Evolutionary conservation across 1,284 basidiomycete genomes (phyloP).

Genomic region (Phellinidium pouzarii): DNA sequence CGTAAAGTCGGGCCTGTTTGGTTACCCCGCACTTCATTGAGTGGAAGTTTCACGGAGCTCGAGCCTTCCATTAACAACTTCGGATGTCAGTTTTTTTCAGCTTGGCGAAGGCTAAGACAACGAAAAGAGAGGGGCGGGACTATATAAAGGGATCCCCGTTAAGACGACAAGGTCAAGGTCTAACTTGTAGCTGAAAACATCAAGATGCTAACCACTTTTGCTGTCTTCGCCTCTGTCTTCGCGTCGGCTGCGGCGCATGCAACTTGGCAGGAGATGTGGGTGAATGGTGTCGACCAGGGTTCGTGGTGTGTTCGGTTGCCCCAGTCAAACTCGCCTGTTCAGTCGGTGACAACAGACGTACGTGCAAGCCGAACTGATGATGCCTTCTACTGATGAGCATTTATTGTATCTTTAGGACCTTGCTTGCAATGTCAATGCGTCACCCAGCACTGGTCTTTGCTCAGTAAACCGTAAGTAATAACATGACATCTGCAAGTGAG

Average conservation of each 20-base stretch:
- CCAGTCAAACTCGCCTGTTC: conserved; percentile 41
- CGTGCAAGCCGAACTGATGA: conserved; percentile 17
- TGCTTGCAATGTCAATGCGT: conserved; percentile 38
- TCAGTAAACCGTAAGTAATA: conserved; percentile 34
- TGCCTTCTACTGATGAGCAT: neutral
- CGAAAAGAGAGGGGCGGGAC: neutral
- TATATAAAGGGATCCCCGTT: neutral
- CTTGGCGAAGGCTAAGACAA: neutral
- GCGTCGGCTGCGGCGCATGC: conserved; percentile 40
- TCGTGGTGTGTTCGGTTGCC: conserved; percentile 40
- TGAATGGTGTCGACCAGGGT: conserved; percentile 44
- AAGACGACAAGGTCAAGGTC: neutral
- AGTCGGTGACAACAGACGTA: conserved; percentile 33
- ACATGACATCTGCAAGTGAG: neutral
- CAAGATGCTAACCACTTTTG: conserved; percentile 18
- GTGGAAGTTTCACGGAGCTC: conserved; percentile 4
- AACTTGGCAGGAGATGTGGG: conserved; percentile 49
- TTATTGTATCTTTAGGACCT: conserved; percentile 33
- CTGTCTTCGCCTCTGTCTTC: conserved; percentile 31
- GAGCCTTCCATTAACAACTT: neutral
- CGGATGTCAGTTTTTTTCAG: neutral
- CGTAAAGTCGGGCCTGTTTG: neutral
- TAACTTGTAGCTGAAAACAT: neutral
- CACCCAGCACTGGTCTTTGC: conserved; percentile 33
- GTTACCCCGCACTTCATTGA: conserved; percentile 4